Conservation (phyloP, 2,329 filamentous ascomycete species). For the Macrophomina tecta region DNA sequence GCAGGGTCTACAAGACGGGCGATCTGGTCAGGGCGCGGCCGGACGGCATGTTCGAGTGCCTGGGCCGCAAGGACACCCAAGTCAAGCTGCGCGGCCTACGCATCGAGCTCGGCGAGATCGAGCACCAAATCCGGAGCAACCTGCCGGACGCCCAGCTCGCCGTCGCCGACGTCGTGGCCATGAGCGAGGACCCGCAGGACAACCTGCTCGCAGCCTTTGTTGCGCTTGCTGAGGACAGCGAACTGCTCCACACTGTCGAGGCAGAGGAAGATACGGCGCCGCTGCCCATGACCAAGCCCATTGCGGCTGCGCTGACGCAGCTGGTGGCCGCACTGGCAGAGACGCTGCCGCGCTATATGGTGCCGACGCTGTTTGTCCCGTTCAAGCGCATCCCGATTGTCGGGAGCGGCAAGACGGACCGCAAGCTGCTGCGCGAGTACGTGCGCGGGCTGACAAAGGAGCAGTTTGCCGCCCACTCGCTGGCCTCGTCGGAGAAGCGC, state of each 20-base stretch:
- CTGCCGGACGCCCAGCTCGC: not conserved
- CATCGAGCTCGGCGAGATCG: not conserved
- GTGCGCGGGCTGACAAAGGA: not conserved
- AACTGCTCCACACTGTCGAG: not conserved
- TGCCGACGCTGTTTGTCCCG: constrained; percentile 48
- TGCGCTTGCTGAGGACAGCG: not conserved
- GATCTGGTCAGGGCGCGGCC: constrained; percentile 41
- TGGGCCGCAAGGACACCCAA: not conserved
- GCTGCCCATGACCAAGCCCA: constrained; percentile 24
- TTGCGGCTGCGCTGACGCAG: not conserved
- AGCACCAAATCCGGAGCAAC: not conserved
- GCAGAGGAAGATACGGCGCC: not conserved
- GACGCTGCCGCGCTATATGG: constrained; percentile 45
- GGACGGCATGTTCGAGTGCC: constrained; percentile 34
- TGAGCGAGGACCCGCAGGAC: not conserved
- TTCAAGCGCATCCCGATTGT: constrained; percentile 43
- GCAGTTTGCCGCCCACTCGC: not conserved
- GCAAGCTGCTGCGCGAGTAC: constrained; percentile 30
- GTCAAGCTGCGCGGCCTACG: not conserved
- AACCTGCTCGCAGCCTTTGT: not conserved
- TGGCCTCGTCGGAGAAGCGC: not conserved
- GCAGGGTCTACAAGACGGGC: constrained; percentile 40
- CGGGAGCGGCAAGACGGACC: constrained; percentile 46
- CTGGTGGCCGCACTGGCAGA: constrained; percentile 12
- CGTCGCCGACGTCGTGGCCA: not conserved